phyloP scores from a whole-genome alignment of 2,329 filamentous ascomycete genomes.

The Laburnicola sp. region DNA sequence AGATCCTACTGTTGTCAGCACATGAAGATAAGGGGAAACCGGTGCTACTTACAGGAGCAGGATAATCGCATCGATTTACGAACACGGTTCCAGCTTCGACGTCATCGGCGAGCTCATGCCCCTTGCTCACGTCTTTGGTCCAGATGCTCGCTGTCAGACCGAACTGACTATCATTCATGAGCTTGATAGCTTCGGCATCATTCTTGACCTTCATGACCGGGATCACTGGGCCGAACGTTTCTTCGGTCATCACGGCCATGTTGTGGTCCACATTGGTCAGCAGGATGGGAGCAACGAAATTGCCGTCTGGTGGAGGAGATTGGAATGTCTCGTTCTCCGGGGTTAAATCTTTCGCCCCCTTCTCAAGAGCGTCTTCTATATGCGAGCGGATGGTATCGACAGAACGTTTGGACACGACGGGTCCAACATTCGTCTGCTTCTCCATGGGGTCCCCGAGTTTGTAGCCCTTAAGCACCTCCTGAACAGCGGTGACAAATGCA shows the following conservation, averaged over 20 bases:
- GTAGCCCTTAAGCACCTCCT: conserved; percentile 77
- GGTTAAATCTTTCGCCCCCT: conserved; percentile 82
- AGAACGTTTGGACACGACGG: conserved; percentile 80
- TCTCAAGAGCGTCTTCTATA: conserved; percentile 77
- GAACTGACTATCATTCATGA: conserved; percentile 96
- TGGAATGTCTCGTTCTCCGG: conserved; percentile 79
- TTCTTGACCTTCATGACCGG: conserved; percentile 82
- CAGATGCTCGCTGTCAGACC: conserved; percentile 96
- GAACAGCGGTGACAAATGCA: conserved; percentile 74
- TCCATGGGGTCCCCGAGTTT: conserved; percentile 86
- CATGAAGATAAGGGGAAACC: neutral
- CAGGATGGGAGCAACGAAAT: conserved; percentile 85
- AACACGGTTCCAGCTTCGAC: conserved; percentile 95
- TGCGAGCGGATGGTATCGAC: conserved; percentile 77
- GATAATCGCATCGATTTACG: conserved; percentile 91
- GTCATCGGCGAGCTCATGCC: conserved; percentile 73
- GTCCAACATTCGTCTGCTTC: conserved; percentile 78
- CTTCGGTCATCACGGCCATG: conserved; percentile 89
- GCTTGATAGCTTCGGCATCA: conserved; percentile 76
- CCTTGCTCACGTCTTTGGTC: conserved; percentile 82
- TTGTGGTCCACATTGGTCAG: conserved; percentile 76
- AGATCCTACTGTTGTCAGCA: conserved; percentile 65
- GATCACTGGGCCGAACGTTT: conserved; percentile 93
- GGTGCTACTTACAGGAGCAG: conserved; percentile 73
- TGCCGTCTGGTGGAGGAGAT: conserved; percentile 73